Conservation (phyloP, 305 asterid genomes). For the Fraxinus floribunda region DNA sequence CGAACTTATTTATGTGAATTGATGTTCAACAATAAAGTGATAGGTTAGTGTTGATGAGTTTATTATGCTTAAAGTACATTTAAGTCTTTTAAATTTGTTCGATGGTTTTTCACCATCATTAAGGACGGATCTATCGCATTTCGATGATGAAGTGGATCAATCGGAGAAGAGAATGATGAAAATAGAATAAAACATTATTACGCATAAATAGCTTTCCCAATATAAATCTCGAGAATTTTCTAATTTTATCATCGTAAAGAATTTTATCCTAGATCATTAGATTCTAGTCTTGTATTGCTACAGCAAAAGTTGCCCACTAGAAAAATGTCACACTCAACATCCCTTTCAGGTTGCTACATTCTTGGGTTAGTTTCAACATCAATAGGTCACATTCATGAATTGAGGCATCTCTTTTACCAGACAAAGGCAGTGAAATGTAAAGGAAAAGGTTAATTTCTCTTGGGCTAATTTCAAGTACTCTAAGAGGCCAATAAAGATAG, state of each 20-base stretch:
- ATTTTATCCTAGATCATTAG: neutral
- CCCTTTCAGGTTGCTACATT: constrained; percentile 23
- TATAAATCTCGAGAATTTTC: neutral
- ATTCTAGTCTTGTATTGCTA: neutral
- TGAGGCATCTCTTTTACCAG: constrained; percentile 27
- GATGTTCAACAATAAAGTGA: neutral
- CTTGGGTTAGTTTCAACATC: constrained; percentile 20
- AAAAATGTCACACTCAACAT: constrained; percentile 11
- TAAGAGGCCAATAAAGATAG: constrained; percentile 17
- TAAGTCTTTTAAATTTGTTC: neutral
- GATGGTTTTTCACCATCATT: neutral
- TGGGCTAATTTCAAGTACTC: constrained; percentile 14
- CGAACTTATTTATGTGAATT: neutral
- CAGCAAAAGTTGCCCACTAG: neutral
- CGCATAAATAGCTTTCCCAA: neutral
- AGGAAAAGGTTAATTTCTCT: constrained; percentile 3
- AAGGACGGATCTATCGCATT: neutral
- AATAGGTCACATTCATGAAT: constrained; percentile 20
- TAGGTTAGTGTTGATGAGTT: neutral
- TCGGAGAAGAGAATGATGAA: neutral
- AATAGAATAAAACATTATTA: neutral
- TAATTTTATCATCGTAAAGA: neutral
- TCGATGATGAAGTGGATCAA: neutral
- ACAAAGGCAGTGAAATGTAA: constrained; percentile 16
- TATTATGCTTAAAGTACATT: neutral